Conservation (phyloP, 371 early-diverging fungal genomes). For the Rhizopus delemar region DNA sequence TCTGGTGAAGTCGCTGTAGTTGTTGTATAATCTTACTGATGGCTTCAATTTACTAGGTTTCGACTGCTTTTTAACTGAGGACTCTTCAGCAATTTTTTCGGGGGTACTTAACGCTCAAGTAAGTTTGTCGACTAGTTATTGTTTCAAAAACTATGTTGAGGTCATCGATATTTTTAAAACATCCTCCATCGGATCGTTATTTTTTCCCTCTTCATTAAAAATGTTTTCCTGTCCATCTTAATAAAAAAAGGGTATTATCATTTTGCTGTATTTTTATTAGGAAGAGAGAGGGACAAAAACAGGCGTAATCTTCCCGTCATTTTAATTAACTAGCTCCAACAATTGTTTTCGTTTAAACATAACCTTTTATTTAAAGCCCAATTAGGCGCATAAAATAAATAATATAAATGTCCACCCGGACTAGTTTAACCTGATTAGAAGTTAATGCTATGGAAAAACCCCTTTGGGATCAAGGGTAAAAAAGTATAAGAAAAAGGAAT, state of each 20-base stretch:
- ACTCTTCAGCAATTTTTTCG: conserved; percentile 13
- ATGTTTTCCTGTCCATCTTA: no score
- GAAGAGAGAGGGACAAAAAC: conserved; percentile 9
- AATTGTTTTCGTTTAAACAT: no score
- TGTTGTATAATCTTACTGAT: conserved; percentile 14
- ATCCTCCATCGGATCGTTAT: no score
- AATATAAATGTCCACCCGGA: no score
- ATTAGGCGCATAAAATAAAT: no score
- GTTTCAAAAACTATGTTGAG: no score
- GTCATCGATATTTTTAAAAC: no score
- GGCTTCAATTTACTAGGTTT: conserved; percentile 13
- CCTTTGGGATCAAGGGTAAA: no score
- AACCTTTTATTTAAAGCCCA: no score
- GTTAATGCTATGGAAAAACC: no score
- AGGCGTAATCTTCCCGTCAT: conserved; percentile 3
- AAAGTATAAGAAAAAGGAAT: not conserved
- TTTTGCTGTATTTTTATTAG: conserved; percentile 6
- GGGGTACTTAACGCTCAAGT: conserved; percentile 18
- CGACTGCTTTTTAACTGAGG: conserved; percentile 14
- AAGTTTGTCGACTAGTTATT: conserved; percentile 15
- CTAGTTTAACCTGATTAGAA: no score
- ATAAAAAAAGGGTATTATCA: not conserved
- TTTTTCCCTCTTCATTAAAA: no score
- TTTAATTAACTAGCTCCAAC: conserved; percentile 8
- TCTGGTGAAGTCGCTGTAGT: conserved; percentile 16